Conservation (phyloP, 352 stramenopile genomes). For the Phytophthora pisi region DNA sequence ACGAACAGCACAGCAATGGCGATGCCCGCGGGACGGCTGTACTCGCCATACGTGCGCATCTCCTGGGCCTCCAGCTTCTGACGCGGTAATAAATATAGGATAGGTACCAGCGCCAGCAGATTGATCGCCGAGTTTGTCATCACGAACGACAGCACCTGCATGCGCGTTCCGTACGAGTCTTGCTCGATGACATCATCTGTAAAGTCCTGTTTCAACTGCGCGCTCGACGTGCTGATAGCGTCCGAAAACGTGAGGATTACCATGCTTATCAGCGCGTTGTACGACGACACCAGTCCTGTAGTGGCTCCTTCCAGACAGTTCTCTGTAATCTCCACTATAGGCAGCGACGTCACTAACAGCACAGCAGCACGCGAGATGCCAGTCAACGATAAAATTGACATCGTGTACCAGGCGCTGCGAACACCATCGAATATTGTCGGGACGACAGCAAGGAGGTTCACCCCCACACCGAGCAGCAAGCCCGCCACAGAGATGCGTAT, state of each 20-base stretch:
- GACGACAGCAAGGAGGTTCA: constrained; percentile 39
- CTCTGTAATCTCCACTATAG: constrained; percentile 78
- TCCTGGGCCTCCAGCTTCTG: constrained; percentile 72
- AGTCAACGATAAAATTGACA: constrained; percentile 47
- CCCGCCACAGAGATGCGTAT: constrained; percentile 56
- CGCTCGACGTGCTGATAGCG: constrained; percentile 56
- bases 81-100: constrained; percentile 69
- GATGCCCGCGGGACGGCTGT: constrained; percentile 47
- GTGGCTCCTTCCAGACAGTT: constrained; percentile 75
- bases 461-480: constrained; percentile 43
- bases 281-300: constrained; percentile 65
- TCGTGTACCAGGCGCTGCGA: constrained; percentile 53
- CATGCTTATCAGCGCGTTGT: constrained; percentile 66
- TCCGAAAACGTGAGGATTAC: constrained; percentile 66
- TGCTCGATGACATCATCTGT: constrained; percentile 32
- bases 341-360: constrained; percentile 60
- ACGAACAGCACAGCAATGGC: constrained; percentile 47
- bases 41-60: constrained; percentile 61
- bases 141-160: constrained; percentile 45
- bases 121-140: constrained; percentile 58
- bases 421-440: constrained; percentile 60
- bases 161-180: constrained; percentile 42
- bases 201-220: constrained; percentile 47
- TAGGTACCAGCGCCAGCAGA: constrained; percentile 55
- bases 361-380: constrained; percentile 48